Evolutionary conservation across 345 rosid genomes (phyloP).

Genomic region (Erucastrum elatum): DNA sequence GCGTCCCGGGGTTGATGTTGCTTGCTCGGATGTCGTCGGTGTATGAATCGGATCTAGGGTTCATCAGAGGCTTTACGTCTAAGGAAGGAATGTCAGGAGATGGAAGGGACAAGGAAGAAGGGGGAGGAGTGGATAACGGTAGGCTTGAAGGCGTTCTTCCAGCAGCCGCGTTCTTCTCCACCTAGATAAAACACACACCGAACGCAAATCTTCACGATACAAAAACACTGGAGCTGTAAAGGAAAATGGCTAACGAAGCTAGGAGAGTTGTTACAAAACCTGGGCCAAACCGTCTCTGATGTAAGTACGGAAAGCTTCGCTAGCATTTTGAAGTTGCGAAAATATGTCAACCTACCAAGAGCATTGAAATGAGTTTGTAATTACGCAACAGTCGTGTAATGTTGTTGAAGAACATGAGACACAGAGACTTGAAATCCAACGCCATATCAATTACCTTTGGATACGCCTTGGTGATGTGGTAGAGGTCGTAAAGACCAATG

Average conservation of each 20-base stretch:
- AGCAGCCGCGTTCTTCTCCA: conserved; percentile 97
- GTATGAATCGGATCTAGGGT: conserved; percentile 59
- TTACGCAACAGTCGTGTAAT: not conserved
- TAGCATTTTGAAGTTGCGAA: conserved; percentile 97
- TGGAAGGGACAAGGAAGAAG: conserved; percentile 59
- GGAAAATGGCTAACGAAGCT: not conserved
- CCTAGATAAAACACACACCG: conserved; percentile 40
- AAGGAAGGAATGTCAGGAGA: conserved; percentile 82
- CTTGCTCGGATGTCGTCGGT: conserved; percentile 50
- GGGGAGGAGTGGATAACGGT: conserved; percentile 93
- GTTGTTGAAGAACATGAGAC: not conserved
- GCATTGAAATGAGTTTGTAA: conserved; percentile 17
- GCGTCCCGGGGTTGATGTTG: conserved; percentile 55
- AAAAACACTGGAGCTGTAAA: not conserved
- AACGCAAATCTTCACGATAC: conserved; percentile 9
- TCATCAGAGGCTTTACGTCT: conserved; percentile 56
- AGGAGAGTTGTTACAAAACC: conserved; percentile 49
- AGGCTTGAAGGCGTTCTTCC: conserved; percentile 95
- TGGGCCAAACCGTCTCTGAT: conserved; percentile 97
- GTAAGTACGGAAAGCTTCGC: conserved; percentile 98
- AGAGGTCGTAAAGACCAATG: conserved; percentile 88
- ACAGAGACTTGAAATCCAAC: conserved; percentile 6
- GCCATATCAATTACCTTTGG: conserved; percentile 62
- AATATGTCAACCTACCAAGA: conserved; percentile 86
- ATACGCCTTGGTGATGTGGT: conserved; percentile 91